A percentile compares a stretch with the other conserved stretches of the same genome.
Conservation (phyloP, 257 asterid genomes). For the Solanum appendiculatum region DNA sequence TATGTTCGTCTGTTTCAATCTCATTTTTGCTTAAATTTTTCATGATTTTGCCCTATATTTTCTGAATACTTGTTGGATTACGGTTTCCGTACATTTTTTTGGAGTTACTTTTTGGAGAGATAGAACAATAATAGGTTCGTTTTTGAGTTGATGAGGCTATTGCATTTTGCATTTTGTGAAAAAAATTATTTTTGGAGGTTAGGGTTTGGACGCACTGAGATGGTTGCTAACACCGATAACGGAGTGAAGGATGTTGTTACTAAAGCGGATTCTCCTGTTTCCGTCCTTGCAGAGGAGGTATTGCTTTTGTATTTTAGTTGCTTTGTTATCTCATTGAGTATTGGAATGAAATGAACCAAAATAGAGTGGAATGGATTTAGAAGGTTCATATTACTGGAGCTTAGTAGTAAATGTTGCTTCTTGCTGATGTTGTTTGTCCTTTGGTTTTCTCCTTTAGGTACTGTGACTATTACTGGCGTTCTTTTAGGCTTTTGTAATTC, state of each 20-base stretch:
- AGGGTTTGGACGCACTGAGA: conserved; percentile 11
- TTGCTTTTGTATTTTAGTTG: neutral
- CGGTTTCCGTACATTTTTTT: neutral
- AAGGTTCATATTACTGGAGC: neutral
- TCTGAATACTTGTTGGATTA: neutral
- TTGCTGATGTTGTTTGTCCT: neutral
- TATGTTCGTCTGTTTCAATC: neutral
- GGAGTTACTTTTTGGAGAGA: neutral
- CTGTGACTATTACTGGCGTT: neutral
- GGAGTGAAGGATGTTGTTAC: conserved; percentile 50
- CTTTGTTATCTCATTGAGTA: neutral
- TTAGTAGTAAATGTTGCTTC: neutral
- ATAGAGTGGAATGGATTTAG: neutral
- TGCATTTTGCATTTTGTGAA: neutral
- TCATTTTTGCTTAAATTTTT: neutral
- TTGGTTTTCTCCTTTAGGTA: neutral
- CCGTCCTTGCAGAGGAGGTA: conserved; percentile 95
- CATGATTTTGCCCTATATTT: neutral
- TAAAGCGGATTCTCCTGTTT: conserved; percentile 76
- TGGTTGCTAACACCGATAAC: conserved; percentile 18
- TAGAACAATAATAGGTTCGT: neutral
- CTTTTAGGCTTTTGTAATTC: neutral
- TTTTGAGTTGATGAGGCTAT: neutral
- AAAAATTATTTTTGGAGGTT: neutral
- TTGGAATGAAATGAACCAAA: neutral